Evolutionary conservation across 1,284 basidiomycete species (phyloP), one percentile per base, ranked within the genome.

Genomic region (Pascua guehoae): DNA sequence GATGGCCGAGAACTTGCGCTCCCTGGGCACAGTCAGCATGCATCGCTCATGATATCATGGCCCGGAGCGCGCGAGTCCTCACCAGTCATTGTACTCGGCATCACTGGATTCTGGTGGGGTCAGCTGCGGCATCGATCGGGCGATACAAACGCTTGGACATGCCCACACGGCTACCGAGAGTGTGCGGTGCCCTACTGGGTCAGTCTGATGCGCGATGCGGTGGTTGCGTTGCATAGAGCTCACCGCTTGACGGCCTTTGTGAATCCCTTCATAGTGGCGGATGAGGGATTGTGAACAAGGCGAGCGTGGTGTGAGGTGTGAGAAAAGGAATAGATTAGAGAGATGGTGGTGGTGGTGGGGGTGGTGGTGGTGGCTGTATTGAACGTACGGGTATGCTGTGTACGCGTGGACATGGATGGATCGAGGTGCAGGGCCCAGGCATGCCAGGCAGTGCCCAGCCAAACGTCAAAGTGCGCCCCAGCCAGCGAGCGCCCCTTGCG

Each of bases 161-260:
- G 42, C 93, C 93, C 67, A 88, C 86, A 80, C 86, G 88, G 68
- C 83, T 83, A 60, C 87, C 89, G 75, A 97, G 79, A 72, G 90
- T 79, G 78, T 92, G 91, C 72, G 92, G 93, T 49, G 92, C 92
- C 70, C 91, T 73, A 58, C 5, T 17, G 14, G 4, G 45, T 47
- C 12, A 54, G 42, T 15, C 5, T 16, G 15, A 24, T 12, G n/a
- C 15, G 11, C 14, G 9, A 8, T 10, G 18, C 11, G 1, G 8
- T 16, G 12, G 40, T 14, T n/a, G 38, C 3, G 36, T 36, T 36
- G 11, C 15, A 18, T 32, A 47, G 17, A 46, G 68, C 81, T 53
- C 74, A 89, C 88, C 89, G 86, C 76, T 84, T 84, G 59, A 91
- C 82, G 15, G 84, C 85, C 76, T 91, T 91, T 12, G 83, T 81